A percentile compares a stretch with the other conserved stretches of the same genome.
phyloP scores from a whole-genome alignment of 169 alveolate genomes.

The Theileria parva region DNA sequence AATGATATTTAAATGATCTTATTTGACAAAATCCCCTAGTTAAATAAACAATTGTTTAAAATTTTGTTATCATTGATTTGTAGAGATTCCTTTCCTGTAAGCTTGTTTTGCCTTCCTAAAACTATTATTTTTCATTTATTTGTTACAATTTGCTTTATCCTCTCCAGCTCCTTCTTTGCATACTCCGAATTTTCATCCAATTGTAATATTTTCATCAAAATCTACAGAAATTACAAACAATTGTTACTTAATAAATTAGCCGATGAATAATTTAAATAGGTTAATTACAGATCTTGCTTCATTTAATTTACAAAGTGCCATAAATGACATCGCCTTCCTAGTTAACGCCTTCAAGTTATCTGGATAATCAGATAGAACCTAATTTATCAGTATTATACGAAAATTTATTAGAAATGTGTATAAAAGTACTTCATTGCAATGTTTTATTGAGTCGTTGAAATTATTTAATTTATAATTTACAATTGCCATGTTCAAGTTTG shows the following conservation, averaged over 20 bases:
- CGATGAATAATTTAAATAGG: neutral
- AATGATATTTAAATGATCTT: too few relatives aligned
- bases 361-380: constrained; percentile 35
- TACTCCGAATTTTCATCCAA: constrained; percentile 28
- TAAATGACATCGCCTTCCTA: constrained; percentile 45
- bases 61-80: constrained; percentile 16
- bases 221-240: neutral
- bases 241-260: neutral
- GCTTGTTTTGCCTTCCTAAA: neutral
- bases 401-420: neutral
- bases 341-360: constrained; percentile 48
- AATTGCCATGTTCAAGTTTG: constrained; percentile 55
- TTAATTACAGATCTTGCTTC: constrained; percentile 39
- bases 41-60: neutral
- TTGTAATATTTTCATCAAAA: constrained; percentile 20
- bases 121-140: neutral
- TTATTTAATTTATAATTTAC: constrained; percentile 32
- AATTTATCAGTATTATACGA: neutral
- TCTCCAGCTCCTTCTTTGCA: constrained; percentile 27
- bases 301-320: constrained; percentile 20
- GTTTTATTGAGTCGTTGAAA: constrained; percentile 27
- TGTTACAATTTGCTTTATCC: constrained; percentile 33
- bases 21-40: neutral
- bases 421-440: constrained; percentile 44
- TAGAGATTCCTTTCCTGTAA: constrained; percentile 6